A percentile compares a stretch with the other conserved stretches of the same genome.
Conservation (phyloP, 345 rosid species). For the Melastoma malabathricum region DNA sequence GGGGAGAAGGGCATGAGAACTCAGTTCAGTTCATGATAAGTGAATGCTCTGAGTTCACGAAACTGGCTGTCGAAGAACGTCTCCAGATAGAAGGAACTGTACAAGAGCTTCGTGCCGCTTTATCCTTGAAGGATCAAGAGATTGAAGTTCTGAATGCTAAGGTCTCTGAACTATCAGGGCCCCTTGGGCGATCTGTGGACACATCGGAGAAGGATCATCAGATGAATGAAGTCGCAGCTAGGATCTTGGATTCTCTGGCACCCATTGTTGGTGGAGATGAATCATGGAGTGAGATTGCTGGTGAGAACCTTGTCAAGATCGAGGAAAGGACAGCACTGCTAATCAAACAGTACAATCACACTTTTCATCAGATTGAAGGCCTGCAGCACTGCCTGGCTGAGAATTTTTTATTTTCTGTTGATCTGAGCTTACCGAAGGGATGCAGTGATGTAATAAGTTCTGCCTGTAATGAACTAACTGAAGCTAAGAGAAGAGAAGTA, state of each 20-base stretch:
- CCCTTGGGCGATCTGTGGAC: conserved; percentile 10
- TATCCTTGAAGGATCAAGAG: conserved; percentile 32
- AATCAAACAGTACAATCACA: no score
- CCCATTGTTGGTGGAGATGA: no score
- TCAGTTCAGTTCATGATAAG: conserved; percentile 19
- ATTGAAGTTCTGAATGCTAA: conserved; percentile 47
- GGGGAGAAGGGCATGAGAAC: conserved; percentile 1
- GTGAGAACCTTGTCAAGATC: no score
- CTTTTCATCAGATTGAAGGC: no score
- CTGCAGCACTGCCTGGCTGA: no score
- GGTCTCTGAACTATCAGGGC: conserved; percentile 28
- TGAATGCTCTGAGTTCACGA: conserved; percentile 35
- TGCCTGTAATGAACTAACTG: conserved; percentile 50
- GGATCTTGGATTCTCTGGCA: no score
- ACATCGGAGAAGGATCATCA: conserved; percentile 20
- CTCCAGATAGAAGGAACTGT: conserved; percentile 25
- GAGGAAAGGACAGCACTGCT: no score
- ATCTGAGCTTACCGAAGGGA: no score
- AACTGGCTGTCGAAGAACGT: conserved; percentile 27
- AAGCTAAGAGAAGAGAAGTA: conserved; percentile 44
- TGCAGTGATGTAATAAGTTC: conserved; percentile 36
- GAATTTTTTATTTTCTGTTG: no score
- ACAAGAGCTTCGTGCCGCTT: conserved; percentile 24
- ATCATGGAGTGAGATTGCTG: no score
- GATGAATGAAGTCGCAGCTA: no score